Evolutionary conservation across 305 asterid genomes (phyloP).

Genomic region (Withania somnifera): DNA sequence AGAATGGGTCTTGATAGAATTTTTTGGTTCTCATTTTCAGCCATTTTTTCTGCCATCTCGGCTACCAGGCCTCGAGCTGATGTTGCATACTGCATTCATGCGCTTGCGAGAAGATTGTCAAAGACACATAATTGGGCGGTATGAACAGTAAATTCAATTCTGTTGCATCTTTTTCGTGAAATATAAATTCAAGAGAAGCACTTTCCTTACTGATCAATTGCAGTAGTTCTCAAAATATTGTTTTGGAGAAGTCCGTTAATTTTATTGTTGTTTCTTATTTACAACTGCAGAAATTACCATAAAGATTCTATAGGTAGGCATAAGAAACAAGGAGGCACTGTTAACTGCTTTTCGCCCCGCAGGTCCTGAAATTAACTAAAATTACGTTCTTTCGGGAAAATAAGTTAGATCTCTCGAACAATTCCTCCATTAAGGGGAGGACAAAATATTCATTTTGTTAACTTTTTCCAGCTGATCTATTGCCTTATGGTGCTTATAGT

Average conservation of each 20-base stretch:
- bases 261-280: background rate
- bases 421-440: background rate
- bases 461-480: background rate
- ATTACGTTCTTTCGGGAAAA: background rate
- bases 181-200: background rate
- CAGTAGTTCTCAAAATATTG: background rate
- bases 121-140: conserved; percentile 99
- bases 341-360: background rate
- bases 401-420: background rate
- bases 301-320: background rate
- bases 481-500: background rate
- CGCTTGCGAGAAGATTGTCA: conserved; percentile 81
- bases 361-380: background rate
- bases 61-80: conserved; percentile 97
- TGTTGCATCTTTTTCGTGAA: background rate
- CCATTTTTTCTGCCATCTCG: conserved; percentile 77
- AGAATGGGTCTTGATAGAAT: conserved; percentile 16
- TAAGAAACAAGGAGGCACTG: background rate
- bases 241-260: background rate
- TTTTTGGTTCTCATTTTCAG: conserved; percentile 33
- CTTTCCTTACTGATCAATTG: background rate
- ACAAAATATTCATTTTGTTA: background rate
- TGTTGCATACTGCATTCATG: conserved; percentile 96
- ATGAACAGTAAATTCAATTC: conserved; percentile 5
- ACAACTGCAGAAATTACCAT: background rate